Evolutionary conservation across 1,284 basidiomycete genomes (phyloP).

Genomic region (Marasmius tenuissimus): DNA sequence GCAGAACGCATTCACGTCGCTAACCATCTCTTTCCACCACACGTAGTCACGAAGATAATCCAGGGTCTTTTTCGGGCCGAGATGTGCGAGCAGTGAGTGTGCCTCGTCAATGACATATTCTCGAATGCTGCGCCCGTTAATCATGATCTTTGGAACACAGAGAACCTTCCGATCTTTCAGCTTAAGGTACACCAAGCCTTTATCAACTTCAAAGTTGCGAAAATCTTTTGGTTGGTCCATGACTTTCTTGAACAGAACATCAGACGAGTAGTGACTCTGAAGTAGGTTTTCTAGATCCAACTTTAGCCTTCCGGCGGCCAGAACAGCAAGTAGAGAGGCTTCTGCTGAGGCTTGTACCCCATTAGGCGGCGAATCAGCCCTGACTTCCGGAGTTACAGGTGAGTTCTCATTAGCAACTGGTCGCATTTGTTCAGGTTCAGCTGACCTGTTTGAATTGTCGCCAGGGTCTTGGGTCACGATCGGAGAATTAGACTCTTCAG

Average conservation of each 20-base stretch:
- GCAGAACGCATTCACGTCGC: conserved; percentile 24
- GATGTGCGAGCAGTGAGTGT: conserved; percentile 28
- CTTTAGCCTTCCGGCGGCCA: background rate
- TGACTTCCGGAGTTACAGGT: background rate
- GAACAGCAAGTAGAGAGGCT: background rate
- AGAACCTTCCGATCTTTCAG: conserved; percentile 9
- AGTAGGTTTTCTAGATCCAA: conserved; percentile 1
- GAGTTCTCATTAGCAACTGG: background rate
- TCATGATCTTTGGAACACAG: conserved; percentile 15
- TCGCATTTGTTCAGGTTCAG: background rate
- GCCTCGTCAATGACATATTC: conserved; percentile 28
- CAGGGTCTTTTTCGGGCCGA: conserved; percentile 25
- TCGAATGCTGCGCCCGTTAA: conserved; percentile 14
- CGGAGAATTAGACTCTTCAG: background rate
- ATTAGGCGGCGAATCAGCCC: background rate
- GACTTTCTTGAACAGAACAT: conserved; percentile 12
- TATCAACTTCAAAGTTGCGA: conserved; percentile 16
- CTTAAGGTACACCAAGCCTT: conserved; percentile 17
- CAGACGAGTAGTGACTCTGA: conserved; percentile 3
- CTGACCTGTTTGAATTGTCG: background rate
- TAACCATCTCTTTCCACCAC: conserved; percentile 28
- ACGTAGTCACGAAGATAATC: conserved; percentile 24
- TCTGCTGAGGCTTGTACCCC: background rate
- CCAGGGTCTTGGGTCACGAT: too few relatives aligned
- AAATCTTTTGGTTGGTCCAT: conserved; percentile 12